phyloP scores from a whole-genome alignment of 2,329 filamentous ascomycete genomes.

The Penicillium sp. region DNA sequence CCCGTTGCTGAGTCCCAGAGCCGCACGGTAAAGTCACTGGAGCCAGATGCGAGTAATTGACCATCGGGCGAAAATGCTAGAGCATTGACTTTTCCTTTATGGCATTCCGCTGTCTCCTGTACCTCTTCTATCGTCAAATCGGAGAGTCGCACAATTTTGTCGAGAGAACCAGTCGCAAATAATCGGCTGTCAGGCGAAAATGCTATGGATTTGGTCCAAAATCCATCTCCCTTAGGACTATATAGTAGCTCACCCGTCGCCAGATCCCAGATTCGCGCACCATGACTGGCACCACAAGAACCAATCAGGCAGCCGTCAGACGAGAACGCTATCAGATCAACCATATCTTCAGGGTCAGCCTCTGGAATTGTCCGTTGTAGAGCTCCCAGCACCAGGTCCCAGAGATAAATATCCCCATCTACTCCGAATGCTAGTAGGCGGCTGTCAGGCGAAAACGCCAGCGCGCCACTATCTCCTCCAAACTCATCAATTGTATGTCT shows the following conservation, averaged over 20 bases:
- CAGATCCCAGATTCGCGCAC: neutral
- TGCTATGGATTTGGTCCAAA: neutral
- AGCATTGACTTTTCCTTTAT: neutral
- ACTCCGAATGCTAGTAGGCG: neutral
- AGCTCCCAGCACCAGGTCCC: neutral
- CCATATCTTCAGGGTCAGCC: neutral
- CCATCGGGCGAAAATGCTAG: neutral
- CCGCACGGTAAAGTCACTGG: neutral
- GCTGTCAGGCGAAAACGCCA: neutral
- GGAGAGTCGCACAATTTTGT: neutral
- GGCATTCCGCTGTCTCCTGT: neutral
- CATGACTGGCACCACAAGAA: neutral
- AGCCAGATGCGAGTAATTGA: neutral
- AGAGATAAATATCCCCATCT: neutral
- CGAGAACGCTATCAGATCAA: neutral
- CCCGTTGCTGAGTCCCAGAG: constrained; percentile 1
- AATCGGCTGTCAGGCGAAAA: neutral
- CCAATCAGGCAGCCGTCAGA: neutral
- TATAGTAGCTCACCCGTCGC: neutral
- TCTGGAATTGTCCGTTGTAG: neutral
- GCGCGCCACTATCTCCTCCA: neutral
- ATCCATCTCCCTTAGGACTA: neutral
- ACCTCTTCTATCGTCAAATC: neutral
- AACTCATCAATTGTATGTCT: too few species aligned
- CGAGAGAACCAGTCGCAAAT: neutral